phyloP scores from a whole-genome alignment of 352 stramenopile genomes.

The Phytophthora sp. region DNA sequence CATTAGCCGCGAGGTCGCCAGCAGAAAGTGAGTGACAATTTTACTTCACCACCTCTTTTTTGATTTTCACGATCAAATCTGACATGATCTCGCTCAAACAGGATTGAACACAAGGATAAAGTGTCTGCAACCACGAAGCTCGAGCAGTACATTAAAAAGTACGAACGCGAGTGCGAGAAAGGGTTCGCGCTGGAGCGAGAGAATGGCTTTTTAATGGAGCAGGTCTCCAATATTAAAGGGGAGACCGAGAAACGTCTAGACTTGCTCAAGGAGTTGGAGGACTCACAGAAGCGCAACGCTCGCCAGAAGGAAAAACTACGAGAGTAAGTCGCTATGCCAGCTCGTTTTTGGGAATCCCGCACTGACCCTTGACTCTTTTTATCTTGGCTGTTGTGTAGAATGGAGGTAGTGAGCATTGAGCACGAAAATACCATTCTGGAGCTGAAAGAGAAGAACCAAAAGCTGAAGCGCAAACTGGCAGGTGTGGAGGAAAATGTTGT shows the following conservation, averaged over 20 bases:
- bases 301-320: conserved; percentile 75
- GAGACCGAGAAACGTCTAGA: conserved; percentile 80
- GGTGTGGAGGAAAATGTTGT: conserved; percentile 47
- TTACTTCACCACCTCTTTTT: neutral
- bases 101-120: conserved; percentile 74
- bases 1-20: conserved; percentile 58
- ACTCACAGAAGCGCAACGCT: conserved; percentile 71
- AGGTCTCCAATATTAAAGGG: conserved; percentile 74
- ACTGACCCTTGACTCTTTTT: neutral
- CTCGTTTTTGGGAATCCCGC: neutral
- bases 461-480: conserved; percentile 70
- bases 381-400: conserved; percentile 31
- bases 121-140: conserved; percentile 66
- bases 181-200: conserved; percentile 65
- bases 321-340: conserved; percentile 39
- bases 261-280: conserved; percentile 69
- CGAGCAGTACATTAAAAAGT: conserved; percentile 85
- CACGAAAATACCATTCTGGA: conserved; percentile 78
- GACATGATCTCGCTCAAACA: conserved; percentile 14
- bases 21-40: conserved; percentile 47
- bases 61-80: neutral
- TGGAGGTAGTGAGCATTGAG: conserved; percentile 75
- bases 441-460: conserved; percentile 78
- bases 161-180: conserved; percentile 76
- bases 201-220: conserved; percentile 71